These are phyloP conservation scores for Aureobasidium mangrovei DNA, from an alignment of 2,329 filamentous ascomycete genomes.

Conservation along the genomic window DNA sequence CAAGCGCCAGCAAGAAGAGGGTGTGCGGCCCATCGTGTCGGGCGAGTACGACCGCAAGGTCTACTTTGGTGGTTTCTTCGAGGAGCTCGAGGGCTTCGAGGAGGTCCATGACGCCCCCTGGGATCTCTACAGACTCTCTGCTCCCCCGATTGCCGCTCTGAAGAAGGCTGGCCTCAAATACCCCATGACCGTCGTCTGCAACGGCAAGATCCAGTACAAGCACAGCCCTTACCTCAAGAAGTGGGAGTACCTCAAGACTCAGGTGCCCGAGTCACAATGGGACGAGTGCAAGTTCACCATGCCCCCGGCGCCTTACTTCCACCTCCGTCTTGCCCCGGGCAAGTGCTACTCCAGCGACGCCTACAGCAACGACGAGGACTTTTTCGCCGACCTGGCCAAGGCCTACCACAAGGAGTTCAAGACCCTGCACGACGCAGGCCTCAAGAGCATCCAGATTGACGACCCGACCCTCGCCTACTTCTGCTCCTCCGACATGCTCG, in stretches of 20 bases:
- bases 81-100: conserved; percentile 31
- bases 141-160: conserved; percentile 29
- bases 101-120: conserved; percentile 30
- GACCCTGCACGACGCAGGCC: conserved; percentile 28
- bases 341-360: conserved; percentile 28
- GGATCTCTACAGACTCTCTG: conserved; percentile 28
- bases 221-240: conserved; percentile 29
- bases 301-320: conserved; percentile 31
- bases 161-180: conserved; percentile 32
- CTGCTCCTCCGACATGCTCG: conserved; percentile 30
- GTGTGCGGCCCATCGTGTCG: conserved; percentile 56
- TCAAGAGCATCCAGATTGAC: conserved; percentile 31
- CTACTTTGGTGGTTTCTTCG: conserved; percentile 32
- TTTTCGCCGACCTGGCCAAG: conserved; percentile 29
- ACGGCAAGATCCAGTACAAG: conserved; percentile 29
- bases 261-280: conserved; percentile 28
- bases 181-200: conserved; percentile 30
- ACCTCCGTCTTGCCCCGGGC: conserved; percentile 28
- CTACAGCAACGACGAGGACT: conserved; percentile 27
- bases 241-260: conserved; percentile 27
- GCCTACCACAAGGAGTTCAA: conserved; percentile 30
- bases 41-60: conserved; percentile 53
- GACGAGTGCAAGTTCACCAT: conserved; percentile 31
- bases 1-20: conserved; percentile 53
- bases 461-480: conserved; percentile 33